phyloP scores from a whole-genome alignment of 2,329 filamentous ascomycete species.

The Anthostomella pinea region DNA sequence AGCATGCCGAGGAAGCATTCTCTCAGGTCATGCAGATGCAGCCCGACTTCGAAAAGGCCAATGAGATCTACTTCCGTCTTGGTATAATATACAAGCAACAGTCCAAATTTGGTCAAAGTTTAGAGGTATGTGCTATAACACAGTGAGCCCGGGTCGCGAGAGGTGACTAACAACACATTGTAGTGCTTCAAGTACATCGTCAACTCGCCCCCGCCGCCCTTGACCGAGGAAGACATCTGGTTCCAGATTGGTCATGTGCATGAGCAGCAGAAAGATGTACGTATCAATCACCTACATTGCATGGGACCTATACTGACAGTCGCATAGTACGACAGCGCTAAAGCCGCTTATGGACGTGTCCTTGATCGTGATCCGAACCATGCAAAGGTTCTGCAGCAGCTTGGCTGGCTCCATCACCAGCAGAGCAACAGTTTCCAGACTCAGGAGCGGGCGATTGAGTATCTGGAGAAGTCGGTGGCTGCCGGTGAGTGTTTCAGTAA shows the following conservation, averaged over 20 bases:
- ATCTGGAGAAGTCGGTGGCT: slow-evolving; percentile 91
- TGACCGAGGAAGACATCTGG: slow-evolving; percentile 98
- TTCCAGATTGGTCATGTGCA: slow-evolving; percentile 99
- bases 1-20: slow-evolving; percentile 97
- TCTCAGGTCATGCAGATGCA: slow-evolving; percentile 99
- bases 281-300: slow-evolving; percentile 37
- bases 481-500: slow-evolving; percentile 61
- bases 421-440: slow-evolving; percentile 88
- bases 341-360: slow-evolving; percentile 87
- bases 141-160: too few relatives aligned
- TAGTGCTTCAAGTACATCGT: slow-evolving; percentile 99
- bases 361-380: slow-evolving; percentile 93
- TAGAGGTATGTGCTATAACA: slow-evolving; percentile 70
- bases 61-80: slow-evolving; percentile 96
- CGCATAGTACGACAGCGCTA: slow-evolving; percentile 84
- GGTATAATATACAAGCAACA: slow-evolving; percentile 99
- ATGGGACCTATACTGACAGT: slow-evolving; percentile 26
- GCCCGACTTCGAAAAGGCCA: slow-evolving; percentile 95
- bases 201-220: slow-evolving; percentile 80
- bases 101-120: slow-evolving; percentile 85
- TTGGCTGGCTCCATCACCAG: slow-evolving; percentile 97
- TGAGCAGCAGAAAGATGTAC: slow-evolving; percentile 96
- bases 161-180: slow-evolving; percentile 26
- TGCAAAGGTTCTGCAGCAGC: slow-evolving; percentile 95
- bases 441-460: slow-evolving; percentile 95